Evolutionary conservation across 2,329 filamentous ascomycete species (phyloP).

Genomic region (Helicocarpus griseus): DNA sequence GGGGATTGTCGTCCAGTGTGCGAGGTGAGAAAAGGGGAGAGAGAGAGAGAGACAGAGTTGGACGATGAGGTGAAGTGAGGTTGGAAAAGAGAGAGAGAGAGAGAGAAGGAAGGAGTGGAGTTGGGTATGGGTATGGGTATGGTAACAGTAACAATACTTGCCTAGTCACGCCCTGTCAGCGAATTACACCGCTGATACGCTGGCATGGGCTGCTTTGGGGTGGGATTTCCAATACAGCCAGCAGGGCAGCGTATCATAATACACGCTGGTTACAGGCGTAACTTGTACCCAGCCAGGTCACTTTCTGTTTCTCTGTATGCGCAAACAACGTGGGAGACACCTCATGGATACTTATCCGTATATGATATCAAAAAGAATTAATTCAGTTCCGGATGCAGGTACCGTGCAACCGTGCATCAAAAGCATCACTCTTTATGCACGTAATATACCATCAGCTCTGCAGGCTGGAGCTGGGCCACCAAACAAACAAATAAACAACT

Average conservation of each 20-base stretch:
- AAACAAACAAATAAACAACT: no score
- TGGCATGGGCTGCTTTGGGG: background rate
- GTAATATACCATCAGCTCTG: background rate
- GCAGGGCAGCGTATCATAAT: background rate
- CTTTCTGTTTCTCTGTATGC: background rate
- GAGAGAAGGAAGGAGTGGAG: background rate
- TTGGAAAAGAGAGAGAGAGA: constrained; percentile 8
- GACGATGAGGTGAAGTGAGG: constrained; percentile 5
- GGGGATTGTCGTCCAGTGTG: constrained; percentile 4
- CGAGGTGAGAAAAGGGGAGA: background rate
- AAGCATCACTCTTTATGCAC: background rate
- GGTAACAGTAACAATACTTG: background rate
- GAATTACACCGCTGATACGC: background rate
- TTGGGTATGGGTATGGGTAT: background rate
- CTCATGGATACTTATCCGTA: background rate
- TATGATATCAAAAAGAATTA: no score
- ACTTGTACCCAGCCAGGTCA: background rate
- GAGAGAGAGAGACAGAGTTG: constrained; percentile 5
- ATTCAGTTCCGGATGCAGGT: background rate
- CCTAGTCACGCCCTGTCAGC: background rate
- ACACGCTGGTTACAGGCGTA: background rate
- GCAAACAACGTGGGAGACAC: background rate
- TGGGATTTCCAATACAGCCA: background rate
- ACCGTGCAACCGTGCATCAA: background rate
- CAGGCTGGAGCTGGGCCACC: background rate